Conservation (phyloP, 176 grass and related monocot species). For the Panicum miliaceum region DNA sequence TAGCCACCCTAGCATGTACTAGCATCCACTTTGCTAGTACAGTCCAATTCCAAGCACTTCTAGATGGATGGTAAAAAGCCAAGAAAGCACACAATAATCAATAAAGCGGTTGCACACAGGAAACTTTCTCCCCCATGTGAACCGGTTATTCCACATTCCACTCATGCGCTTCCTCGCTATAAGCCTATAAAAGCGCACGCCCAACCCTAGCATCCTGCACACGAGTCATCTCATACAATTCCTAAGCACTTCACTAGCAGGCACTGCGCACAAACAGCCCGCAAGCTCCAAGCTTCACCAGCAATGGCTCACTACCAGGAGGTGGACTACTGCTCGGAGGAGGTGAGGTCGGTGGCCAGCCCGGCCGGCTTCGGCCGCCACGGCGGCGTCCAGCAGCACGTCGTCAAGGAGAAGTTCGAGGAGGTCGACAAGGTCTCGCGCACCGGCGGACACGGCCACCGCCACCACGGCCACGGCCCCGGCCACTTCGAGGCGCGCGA, state of each 20-base stretch:
- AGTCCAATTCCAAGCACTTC: background rate
- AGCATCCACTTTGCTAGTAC: background rate
- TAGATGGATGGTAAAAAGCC: background rate
- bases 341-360: slow-evolving; percentile 42
- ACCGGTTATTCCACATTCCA: slow-evolving; percentile 17
- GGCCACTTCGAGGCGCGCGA: slow-evolving; percentile 43
- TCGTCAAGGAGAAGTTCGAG: slow-evolving; percentile 50
- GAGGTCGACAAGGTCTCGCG: slow-evolving; percentile 37
- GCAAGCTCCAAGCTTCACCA: background rate
- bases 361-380: slow-evolving; percentile 9
- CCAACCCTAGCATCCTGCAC: background rate
- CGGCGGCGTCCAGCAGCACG: slow-evolving; percentile 39
- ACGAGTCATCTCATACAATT: background rate
- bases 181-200: slow-evolving; percentile 26
- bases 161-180: slow-evolving; percentile 12
- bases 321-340: slow-evolving; percentile 54
- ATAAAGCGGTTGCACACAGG: background rate
- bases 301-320: slow-evolving; percentile 52
- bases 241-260: background rate
- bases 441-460: background rate
- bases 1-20: background rate
- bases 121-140: background rate
- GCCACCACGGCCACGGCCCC: slow-evolving; percentile 2
- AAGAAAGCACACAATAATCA: background rate
- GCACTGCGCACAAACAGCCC: background rate